phyloP scores from a whole-genome alignment of 352 stramenopile genomes.

The Phytophthora nicotianae region DNA sequence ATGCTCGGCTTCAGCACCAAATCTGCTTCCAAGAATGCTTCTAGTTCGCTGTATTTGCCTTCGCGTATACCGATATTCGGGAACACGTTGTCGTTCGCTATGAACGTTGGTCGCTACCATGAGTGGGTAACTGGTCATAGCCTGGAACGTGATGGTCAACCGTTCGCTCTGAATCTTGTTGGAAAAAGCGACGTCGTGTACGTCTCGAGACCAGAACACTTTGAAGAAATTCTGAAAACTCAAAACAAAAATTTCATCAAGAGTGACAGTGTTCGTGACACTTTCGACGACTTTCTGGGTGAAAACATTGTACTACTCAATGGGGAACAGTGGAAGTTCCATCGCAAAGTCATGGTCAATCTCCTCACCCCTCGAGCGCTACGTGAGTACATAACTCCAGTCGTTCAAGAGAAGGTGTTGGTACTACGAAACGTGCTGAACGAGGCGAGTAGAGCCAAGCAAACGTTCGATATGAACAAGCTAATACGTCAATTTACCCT shows the following conservation, averaged over 20 bases:
- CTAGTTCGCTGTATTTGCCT: neutral
- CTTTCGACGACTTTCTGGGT: conserved; percentile 20
- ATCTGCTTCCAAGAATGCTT: neutral
- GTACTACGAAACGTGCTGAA: conserved; percentile 13
- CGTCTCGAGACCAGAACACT: neutral
- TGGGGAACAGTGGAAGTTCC: conserved; percentile 54
- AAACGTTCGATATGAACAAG: conserved; percentile 25
- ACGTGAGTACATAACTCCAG: conserved; percentile 42
- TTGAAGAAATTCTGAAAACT: neutral
- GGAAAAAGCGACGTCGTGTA: neutral
- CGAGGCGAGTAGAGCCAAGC: neutral
- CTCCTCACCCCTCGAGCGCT: conserved; percentile 70
- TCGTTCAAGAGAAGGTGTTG: conserved; percentile 31
- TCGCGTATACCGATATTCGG: neutral
- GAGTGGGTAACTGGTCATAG: neutral
- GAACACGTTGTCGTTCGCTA: neutral
- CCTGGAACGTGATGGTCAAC: neutral
- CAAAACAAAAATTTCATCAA: conserved; percentile 1
- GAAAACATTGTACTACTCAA: conserved; percentile 63
- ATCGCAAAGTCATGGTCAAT: conserved; percentile 80
- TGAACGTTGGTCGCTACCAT: neutral
- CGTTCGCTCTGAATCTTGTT: conserved; percentile 1
- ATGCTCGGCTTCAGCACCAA: neutral
- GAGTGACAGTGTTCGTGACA: conserved; percentile 3
- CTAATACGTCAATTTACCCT: conserved; percentile 46